Conservation (phyloP, 2,329 filamentous ascomycete species). For the Ceratocystiopsis minuta region DNA sequence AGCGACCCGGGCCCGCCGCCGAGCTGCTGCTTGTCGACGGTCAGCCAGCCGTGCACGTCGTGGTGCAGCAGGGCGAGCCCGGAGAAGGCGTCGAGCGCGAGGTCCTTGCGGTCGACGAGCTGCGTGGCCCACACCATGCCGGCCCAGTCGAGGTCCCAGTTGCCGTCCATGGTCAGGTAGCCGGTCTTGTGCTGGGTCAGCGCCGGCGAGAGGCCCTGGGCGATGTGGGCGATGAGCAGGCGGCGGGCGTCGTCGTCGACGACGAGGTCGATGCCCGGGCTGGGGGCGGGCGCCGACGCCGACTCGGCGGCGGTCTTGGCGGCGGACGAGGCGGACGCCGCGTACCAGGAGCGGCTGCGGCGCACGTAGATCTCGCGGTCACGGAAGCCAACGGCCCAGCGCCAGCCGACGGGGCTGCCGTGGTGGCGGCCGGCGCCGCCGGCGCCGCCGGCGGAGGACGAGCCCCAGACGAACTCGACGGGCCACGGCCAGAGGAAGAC, state of each 20-base stretch:
- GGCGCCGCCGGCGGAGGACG: conserved; percentile 2
- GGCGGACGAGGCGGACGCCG: background rate
- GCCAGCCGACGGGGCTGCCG: conserved; percentile 53
- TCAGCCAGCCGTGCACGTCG: conserved; percentile 52
- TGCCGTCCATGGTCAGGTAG: conserved; percentile 65
- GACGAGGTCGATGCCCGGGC: conserved; percentile 31
- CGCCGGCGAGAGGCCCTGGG: conserved; percentile 49
- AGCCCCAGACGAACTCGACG: conserved; percentile 49
- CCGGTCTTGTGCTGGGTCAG: conserved; percentile 64
- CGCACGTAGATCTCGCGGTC: conserved; percentile 66
- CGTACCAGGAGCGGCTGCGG: conserved; percentile 56
- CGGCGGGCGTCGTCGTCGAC: conserved; percentile 29
- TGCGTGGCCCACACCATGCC: conserved; percentile 58
- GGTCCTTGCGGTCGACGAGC: conserved; percentile 45
- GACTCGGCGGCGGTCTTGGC: background rate
- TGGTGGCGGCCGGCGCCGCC: conserved; percentile 13
- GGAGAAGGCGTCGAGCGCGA: conserved; percentile 48
- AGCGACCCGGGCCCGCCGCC: background rate
- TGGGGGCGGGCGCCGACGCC: conserved; percentile 9
- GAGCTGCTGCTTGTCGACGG: conserved; percentile 38
- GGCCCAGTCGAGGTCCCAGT: conserved; percentile 78
- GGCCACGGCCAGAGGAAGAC: conserved; percentile 59
- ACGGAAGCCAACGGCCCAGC: conserved; percentile 57
- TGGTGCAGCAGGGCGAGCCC: conserved; percentile 53
- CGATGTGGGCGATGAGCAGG: conserved; percentile 42